Evolutionary conservation across 192 early-diverging fungal genomes (phyloP), one percentile per base, ranked within the genome.

Genomic region (Powellomyces hirtus): DNA sequence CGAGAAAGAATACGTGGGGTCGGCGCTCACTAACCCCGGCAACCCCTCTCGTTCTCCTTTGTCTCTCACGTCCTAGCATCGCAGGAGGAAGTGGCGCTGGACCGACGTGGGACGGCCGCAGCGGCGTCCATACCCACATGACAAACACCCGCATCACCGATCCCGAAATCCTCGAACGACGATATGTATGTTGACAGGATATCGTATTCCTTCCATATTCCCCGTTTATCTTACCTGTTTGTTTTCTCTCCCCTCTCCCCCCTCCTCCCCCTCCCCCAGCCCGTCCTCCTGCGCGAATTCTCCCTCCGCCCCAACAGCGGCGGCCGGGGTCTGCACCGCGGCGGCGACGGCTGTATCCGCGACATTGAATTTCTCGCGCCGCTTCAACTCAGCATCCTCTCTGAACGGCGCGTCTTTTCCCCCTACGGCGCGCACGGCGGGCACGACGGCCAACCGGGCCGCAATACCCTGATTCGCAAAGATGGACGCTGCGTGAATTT

Each of bases 61-160:
- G 1, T 50, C 26, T 30, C n/a, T n/a, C n/a, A n/a, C n/a, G n/a
- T n/a, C n/a, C n/a, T n/a, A n/a, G n/a, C 14, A 35, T 57, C 20
- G 76, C 79, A 1, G 81, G 81, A 33, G 85, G 87, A 22, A 86
- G 86, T 53, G 96, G 96, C 20, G 96, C 94, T 5, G 96, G 96
- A 1, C 89, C 91, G 1, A 82, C 82, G 0, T 98, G 96, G 96
- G 55, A 89, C 62, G 96, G 96, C 6, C 84, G 90, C 42, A 89
- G 72, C 68, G 83, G 81, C 20, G 81, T 83, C 4, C 84, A 86
- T 69, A 82, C 77, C 26, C 93, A 96, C 71, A 95, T 96, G 94
- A 98, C 96, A 33, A 98, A 98, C 71, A 98, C 96, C 0, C 84
- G 95, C 22, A 97, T 96, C 68, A 98, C 96, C 0, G 96, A 98